Base-by-base conservation (phyloP, 169 alveolate genomes). In the Plasmodium gaboni region DNA sequence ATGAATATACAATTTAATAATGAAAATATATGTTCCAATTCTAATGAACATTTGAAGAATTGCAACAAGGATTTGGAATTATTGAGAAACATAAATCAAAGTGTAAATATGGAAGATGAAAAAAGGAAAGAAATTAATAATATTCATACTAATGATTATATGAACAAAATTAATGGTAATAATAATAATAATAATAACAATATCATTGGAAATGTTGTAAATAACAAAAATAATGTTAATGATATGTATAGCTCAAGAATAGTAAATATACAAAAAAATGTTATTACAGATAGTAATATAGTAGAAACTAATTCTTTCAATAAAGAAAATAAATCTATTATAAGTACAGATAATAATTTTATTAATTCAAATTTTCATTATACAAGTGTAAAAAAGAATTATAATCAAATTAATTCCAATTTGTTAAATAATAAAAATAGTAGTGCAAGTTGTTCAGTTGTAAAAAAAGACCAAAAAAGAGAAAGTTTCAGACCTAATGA, bases 221-320 rank as follows among this genome's bases (percentile, higher is more conserved):
- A 57, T 44, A 78, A 22, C 13, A 60, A 38, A 4, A 19, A 42
- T 28, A 6, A 22, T 26, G 55, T 55, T 15, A 53, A 53, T 13
- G 67, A 44, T 48, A 78, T 55, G 22, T 51, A 64, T 59, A 64
- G 53, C 6, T 51, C 78, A 38, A 48, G 53, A 57, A 63, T 78
- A 48, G 64, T 65, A 32, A 78, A 76, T 63, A 46, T 46, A 13
- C 46, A 76, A 17, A 44, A 22, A 28, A 73, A 59, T 55, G 22
- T 7, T 7, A 74, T 44, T n/a, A 26, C 48, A 44, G 44, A 42
- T n/a, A 24, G 7, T 12, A 28, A 4, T 12, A 17, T 10, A 19
- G 38, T 2, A 38, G 74, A 61, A 12, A 17, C 12, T 8, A 61
- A 61, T 19, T 19, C 15, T 51, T 38, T 60, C 13, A 42, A 72